Base-by-base conservation (phyloP, 345 rosid genomes). In the Eucalyptus erythrocorys region DNA sequence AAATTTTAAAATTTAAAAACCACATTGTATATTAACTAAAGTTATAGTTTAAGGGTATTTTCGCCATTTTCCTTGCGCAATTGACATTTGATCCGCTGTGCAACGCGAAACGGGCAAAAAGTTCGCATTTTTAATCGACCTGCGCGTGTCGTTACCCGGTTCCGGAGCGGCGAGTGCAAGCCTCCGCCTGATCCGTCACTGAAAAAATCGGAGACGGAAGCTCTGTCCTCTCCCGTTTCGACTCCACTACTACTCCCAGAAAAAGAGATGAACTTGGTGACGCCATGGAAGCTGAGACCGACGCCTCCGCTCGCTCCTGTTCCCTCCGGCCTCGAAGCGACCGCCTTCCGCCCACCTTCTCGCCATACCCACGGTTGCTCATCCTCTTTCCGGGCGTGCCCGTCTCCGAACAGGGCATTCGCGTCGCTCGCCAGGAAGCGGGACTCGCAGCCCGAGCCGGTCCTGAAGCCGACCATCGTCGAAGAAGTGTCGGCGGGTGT, bases 391-490 rank as follows among this genome's bases (percentile, higher is more conserved):
- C 80, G 90, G 14, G 89, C 88, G 24, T 53, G 88, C 43, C 45
- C 45, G 86, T 13, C 61, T 86, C 89, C 50, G 53, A 61, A 51
- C 89, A 85, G 32, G 87, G 87, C 91, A 40, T 88, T 89, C 7
- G 27, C 64, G 50, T 90, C 90, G 85, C 89, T 43, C 47, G 97
- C 99, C 66, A 93, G 91, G 95, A 94, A 93, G 93, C 93, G 66
- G 34, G 90, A 87, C 90, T 89, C 94, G 22, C 89, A 89, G 81
- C 87, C 90, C 22, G 89, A 89, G 50, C 90, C 93, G 53, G 89
- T 92, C 91, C 93, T 93, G 57, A 26, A 92, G 27, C 94, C 91
- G 68, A 66, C 88, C 86, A 88, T 94, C 84, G 88, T 92, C 64
- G 93, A 94, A 86, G 93, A 95, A 80, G 90, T 91, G 27, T 88